Percentiles rank a stretch among this genome's conserved stretches.
phyloP scores from a whole-genome alignment of 495 filamentous ascomycete genomes.

The Hypoxylon cercidicola region DNA sequence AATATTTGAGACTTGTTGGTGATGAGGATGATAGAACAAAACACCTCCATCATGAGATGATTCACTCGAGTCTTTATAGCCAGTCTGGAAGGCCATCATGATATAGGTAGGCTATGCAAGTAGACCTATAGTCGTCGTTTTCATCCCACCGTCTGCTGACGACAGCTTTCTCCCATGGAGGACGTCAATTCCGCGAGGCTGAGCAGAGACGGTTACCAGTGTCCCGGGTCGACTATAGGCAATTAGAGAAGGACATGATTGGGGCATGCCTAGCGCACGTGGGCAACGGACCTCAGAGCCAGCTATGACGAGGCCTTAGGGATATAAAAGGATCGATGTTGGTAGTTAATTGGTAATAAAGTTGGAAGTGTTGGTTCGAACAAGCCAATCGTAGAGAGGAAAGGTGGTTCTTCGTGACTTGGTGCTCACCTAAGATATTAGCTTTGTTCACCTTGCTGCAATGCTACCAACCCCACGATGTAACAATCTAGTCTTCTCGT shows the following conservation, averaged over 20 bases:
- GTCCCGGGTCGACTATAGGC: conserved; percentile 20
- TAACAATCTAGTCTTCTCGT: not conserved
- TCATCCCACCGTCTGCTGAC: not conserved
- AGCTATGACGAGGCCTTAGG: conserved; percentile 2
- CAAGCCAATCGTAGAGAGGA: conserved; percentile 5
- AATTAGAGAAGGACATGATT: conserved; percentile 19
- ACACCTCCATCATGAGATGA: conserved; percentile 4
- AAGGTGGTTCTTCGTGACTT: conserved; percentile 3
- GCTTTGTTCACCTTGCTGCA: conserved; percentile 3
- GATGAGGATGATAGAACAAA: conserved; percentile 20
- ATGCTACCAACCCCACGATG: not conserved
- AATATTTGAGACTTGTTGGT: conserved; percentile 14
- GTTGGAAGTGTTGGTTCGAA: not conserved
- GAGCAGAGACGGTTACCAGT: conserved; percentile 21
- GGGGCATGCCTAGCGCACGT: not conserved
- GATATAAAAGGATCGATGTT: conserved; percentile 19
- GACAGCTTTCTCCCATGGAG: conserved; percentile 6
- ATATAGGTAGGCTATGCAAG: not conserved
- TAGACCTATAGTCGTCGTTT: conserved; percentile 1
- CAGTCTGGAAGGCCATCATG: not conserved
- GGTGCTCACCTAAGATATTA: conserved; percentile 28
- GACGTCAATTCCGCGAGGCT: conserved; percentile 23
- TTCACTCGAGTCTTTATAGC: conserved; percentile 30
- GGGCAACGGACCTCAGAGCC: not conserved
- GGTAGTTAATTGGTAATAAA: not conserved